phyloP scores from a whole-genome alignment of 2,329 filamentous ascomycete genomes.

The Alternaria sp. region DNA sequence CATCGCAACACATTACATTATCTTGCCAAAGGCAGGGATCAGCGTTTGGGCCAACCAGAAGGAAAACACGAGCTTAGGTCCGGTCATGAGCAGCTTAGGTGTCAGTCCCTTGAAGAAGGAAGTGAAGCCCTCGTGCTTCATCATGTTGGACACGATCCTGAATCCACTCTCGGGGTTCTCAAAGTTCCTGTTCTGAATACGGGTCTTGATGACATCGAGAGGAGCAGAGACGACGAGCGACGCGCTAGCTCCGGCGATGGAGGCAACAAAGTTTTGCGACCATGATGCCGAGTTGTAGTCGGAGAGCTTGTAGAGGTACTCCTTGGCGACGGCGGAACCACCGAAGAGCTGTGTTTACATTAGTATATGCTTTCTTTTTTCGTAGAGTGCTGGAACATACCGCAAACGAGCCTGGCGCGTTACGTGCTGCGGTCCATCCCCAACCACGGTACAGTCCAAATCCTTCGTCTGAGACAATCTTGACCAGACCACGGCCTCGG shows the following conservation, averaged over 20 bases:
- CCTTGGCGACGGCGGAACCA: slow-evolving; percentile 95
- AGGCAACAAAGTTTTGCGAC: slow-evolving; percentile 97
- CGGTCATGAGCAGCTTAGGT: slow-evolving; percentile 98
- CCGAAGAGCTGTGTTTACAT: slow-evolving; percentile 77
- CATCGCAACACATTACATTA: slow-evolving; percentile 57
- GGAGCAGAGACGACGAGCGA: slow-evolving; percentile 98
- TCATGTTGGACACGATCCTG: slow-evolving; percentile 91
- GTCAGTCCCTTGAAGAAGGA: slow-evolving; percentile 98
- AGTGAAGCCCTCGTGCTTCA: slow-evolving; percentile 82
- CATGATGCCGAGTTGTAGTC: slow-evolving; percentile 97
- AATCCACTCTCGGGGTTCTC: slow-evolving; percentile 96
- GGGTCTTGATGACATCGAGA: slow-evolving; percentile 97
- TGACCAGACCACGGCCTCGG: slow-evolving; percentile 87
- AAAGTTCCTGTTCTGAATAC: slow-evolving; percentile 97
- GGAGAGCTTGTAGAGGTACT: slow-evolving; percentile 86
- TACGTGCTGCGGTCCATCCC: slow-evolving; percentile 96
- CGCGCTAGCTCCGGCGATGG: slow-evolving; percentile 91
- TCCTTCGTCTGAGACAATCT: slow-evolving; percentile 91
- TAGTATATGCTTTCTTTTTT: slow-evolving; percentile 11
- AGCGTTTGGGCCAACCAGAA: slow-evolving; percentile 99
- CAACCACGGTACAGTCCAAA: slow-evolving; percentile 95
- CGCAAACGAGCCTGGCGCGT: slow-evolving; percentile 95
- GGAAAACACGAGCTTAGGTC: slow-evolving; percentile 97
- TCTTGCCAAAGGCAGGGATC: slow-evolving; percentile 87
- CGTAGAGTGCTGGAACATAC: slow-evolving; percentile 62